Base-by-base conservation (phyloP, 2,329 filamentous ascomycete genomes). In the Lecanicillium sp. region DNA sequence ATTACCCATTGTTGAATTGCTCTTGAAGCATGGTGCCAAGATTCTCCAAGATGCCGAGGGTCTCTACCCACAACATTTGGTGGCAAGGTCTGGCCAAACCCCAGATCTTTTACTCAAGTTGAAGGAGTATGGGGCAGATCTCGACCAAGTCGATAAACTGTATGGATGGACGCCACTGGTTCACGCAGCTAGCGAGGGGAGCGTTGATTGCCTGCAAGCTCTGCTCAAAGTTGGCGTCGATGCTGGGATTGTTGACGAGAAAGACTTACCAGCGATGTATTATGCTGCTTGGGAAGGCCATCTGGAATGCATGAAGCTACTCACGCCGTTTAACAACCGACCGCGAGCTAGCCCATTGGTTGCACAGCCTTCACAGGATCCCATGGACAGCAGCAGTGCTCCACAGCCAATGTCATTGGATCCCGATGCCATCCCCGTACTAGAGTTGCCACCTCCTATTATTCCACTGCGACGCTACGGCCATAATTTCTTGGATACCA, bases 221-320 rank as follows among this genome's bases (percentile, higher is more conserved):
- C 70, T 98, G 4, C 70, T 98, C 9, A 78, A 87, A 38, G 78
- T 84, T 45, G 83, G 84, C 7, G 89, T 83, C 4, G 78, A 94
- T 51, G 75, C 83, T 1, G 81, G 80, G 47, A 84, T 88, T 39
- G 65, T 86, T 31, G 92, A 98, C 54, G 92, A 98, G 62, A 98
- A 96, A 56, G 83, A 80, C 13, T 72, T 96, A 4, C 87, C 89
- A 3, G 89, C 92, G 19, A 88, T 96, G 80, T 98, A 98, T 61
- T 98, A 98, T 60, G 92, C 92, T 12, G 90, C 88, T 0, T 98
- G 92, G 92, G 92, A 98, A 64, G 92, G 92, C 0, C 86, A 96
- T 56, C 65, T 96, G 39, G 83, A 90, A 53, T 96, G 92, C 64
- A 95, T 98, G 85, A 81, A 83, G 52, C 71, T 95, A 7, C 75